Conservation (phyloP, 2,329 filamentous ascomycete genomes). For the Nannizzia gypsea region DNA sequence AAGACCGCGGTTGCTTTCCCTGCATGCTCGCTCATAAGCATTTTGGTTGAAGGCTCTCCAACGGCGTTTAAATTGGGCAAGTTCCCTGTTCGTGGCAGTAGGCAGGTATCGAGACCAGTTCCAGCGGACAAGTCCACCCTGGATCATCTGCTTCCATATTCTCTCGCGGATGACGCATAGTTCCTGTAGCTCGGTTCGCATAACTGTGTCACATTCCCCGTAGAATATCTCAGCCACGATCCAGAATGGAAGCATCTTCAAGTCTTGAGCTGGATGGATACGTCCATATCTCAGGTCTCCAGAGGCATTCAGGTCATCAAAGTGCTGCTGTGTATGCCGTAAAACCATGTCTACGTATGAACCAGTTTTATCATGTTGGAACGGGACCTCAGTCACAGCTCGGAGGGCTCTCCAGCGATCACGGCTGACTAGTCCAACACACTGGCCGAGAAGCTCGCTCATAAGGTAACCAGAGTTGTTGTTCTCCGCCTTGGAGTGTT, state of each 20-base stretch:
- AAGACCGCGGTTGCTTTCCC: neutral
- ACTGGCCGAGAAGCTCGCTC: constrained; percentile 32
- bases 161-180: constrained; percentile 20
- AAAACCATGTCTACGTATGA: neutral
- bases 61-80: constrained; percentile 21
- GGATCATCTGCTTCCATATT: constrained; percentile 25
- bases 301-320: neutral
- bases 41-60: constrained; percentile 28
- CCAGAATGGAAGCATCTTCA: constrained; percentile 30
- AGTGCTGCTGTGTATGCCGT: neutral
- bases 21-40: constrained; percentile 9
- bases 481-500: constrained; percentile 32
- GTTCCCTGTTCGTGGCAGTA: constrained; percentile 17
- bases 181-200: constrained; percentile 18
- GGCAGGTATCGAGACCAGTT: constrained; percentile 20
- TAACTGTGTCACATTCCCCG: constrained; percentile 20
- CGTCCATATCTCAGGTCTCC: neutral
- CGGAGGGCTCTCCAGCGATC: constrained; percentile 22
- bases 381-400: constrained; percentile 16
- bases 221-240: constrained; percentile 31
- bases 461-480: constrained; percentile 35
- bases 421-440: constrained; percentile 33
- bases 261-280: constrained; percentile 20
- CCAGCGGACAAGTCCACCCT: constrained; percentile 26
- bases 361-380: constrained; percentile 9